A percentile compares a stretch with the other conserved stretches of the same genome.
Evolutionary conservation across 1,139 yeast genomes (phyloP).

Genomic region (Maudiozyma humilis): DNA sequence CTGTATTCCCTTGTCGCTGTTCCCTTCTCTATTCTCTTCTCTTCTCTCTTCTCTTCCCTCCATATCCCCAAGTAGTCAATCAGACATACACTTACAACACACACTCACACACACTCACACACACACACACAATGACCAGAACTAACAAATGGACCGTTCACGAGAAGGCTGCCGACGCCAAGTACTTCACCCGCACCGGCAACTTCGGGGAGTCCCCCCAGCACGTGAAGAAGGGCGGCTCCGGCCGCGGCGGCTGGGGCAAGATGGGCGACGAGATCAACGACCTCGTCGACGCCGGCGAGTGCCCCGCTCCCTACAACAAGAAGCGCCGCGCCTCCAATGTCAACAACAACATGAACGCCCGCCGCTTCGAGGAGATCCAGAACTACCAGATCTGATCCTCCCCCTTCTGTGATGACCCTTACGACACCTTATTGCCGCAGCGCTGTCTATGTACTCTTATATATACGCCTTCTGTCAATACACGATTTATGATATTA

Average conservation of each 20-base stretch:
- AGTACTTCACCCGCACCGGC: slow-evolving; percentile 73
- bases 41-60: neutral
- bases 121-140: slow-evolving; percentile 50
- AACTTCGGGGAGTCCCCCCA: slow-evolving; percentile 59
- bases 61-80: neutral
- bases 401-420: too few relatives aligned
- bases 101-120: neutral
- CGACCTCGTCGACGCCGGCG: slow-evolving; percentile 39
- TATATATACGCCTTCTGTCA: too few relatives aligned
- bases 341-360: slow-evolving; percentile 30
- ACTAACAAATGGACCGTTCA: slow-evolving; percentile 72
- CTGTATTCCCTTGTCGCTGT: neutral
- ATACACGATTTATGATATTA: too few relatives aligned
- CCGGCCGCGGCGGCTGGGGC: slow-evolving; percentile 77
- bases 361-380: slow-evolving; percentile 31
- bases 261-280: slow-evolving; percentile 56
- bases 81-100: neutral
- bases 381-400: slow-evolving; percentile 8
- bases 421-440: neutral
- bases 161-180: slow-evolving; percentile 51
- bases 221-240: slow-evolving; percentile 75
- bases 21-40: neutral
- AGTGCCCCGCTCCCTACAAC: slow-evolving; percentile 35
- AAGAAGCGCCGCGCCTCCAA: slow-evolving; percentile 41
- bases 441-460: neutral